These are phyloP conservation scores for Phenoliferia sp. DNA, from an alignment of 1,284 basidiomycete species.

Conservation along the genomic window DNA sequence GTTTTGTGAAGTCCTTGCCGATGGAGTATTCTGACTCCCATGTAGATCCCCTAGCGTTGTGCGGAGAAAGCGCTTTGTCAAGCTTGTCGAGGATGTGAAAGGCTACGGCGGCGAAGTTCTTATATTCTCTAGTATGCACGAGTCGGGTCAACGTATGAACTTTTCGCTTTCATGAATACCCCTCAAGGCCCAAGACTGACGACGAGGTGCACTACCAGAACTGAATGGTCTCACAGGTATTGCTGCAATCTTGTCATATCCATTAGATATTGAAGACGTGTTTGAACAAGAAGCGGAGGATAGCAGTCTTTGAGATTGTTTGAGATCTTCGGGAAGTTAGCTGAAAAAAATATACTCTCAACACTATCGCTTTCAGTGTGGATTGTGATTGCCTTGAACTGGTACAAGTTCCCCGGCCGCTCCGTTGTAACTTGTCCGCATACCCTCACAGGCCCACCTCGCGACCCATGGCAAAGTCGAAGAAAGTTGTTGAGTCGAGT, in stretches of 20 bases:
- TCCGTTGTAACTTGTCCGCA: too few species aligned
- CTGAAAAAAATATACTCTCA: too few species aligned
- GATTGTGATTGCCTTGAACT: too few species aligned
- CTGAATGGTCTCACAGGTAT: conserved; percentile 92
- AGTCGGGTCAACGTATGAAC: conserved; percentile 74
- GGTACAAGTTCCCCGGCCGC: too few species aligned
- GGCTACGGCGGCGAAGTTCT: conserved; percentile 86
- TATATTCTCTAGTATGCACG: conserved; percentile 98
- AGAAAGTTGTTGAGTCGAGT: too few species aligned
- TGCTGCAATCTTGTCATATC: conserved; percentile 93
- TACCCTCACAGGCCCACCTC: too few species aligned
- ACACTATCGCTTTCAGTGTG: too few species aligned
- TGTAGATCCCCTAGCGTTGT: conserved; percentile 21
- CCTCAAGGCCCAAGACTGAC: background rate
- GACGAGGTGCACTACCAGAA: conserved; percentile 51
- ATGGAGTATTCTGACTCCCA: background rate
- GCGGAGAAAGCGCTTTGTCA: conserved; percentile 64
- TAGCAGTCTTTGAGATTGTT: background rate
- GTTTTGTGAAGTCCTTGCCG: background rate
- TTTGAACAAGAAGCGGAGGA: conserved; percentile 29
- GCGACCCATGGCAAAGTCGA: too few species aligned
- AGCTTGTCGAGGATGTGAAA: conserved; percentile 81
- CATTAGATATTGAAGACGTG: conserved; percentile 75
- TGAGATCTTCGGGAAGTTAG: too few species aligned
- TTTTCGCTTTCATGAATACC: too few species aligned